Evolutionary conservation across 1,139 yeast species (phyloP).

Genomic region (Kodamaea fungicola): DNA sequence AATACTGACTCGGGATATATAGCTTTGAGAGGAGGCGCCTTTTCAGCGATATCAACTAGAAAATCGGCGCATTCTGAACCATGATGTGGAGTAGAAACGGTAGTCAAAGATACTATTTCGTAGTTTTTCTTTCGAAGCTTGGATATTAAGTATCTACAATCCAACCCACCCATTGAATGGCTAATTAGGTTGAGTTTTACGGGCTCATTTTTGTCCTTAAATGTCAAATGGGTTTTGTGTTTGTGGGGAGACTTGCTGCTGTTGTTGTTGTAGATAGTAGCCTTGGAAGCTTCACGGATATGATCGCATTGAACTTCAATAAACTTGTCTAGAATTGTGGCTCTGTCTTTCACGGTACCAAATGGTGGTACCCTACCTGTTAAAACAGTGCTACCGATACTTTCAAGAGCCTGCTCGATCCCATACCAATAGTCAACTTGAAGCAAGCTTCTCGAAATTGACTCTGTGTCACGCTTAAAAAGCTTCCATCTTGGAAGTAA

Average conservation of each 20-base stretch:
- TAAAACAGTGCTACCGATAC: conserved; percentile 63
- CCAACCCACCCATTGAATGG: conserved; percentile 96
- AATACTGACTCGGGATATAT: conserved; percentile 46
- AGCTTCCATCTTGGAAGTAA: conserved; percentile 15
- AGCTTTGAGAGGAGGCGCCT: conserved; percentile 12
- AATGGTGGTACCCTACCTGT: conserved; percentile 82
- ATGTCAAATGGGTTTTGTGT: conserved; percentile 7
- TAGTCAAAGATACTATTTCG: conserved; percentile 68
- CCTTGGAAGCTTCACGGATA: conserved; percentile 26
- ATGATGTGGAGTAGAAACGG: conserved; percentile 83
- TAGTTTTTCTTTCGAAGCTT: conserved; percentile 40
- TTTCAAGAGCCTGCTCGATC: conserved; percentile 56
- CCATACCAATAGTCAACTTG: conserved; percentile 81
- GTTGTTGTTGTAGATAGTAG: conserved; percentile 23
- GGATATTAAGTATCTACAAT: conserved; percentile 71
- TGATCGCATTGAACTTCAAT: conserved; percentile 42
- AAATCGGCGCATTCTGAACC: conserved; percentile 86
- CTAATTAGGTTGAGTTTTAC: conserved; percentile 69
- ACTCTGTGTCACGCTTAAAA: conserved; percentile 14
- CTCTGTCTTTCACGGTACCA: conserved; percentile 71
- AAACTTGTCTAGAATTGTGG: conserved; percentile 52
- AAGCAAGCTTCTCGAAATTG: conserved; percentile 10
- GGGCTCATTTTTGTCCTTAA: conserved; percentile 22
- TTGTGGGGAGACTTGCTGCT: not conserved
- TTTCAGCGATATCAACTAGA: conserved; percentile 32